Conservation (phyloP, 2,329 filamentous ascomycete genomes). For the Cercospora canescens region DNA sequence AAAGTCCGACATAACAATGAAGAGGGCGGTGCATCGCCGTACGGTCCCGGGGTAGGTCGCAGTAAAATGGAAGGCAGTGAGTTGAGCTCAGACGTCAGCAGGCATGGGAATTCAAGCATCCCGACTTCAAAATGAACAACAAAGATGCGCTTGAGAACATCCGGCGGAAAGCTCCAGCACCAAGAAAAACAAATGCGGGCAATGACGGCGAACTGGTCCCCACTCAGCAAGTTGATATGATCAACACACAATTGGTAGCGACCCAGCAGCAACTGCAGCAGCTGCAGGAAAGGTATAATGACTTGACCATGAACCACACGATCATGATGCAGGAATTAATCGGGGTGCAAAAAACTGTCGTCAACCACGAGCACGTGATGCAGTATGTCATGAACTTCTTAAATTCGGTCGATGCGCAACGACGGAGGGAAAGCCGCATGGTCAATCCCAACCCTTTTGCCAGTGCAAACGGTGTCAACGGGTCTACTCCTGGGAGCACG, state of each 20-base stretch:
- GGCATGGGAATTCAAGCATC: constrained; percentile 97
- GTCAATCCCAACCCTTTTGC: constrained; percentile 40
- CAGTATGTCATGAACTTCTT: constrained; percentile 70
- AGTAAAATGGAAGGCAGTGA: neutral
- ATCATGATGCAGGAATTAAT: constrained; percentile 65
- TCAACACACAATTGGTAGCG: constrained; percentile 84
- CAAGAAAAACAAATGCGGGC: constrained; percentile 66
- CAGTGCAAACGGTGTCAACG: constrained; percentile 17
- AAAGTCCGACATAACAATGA: constrained; percentile 93
- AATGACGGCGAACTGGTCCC: constrained; percentile 72
- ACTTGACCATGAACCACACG: constrained; percentile 68
- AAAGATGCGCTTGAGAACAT: constrained; percentile 98
- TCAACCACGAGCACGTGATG: constrained; percentile 71
- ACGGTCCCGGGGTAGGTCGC: constrained; percentile 69
- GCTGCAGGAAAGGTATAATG: constrained; percentile 79
- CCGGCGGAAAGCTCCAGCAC: constrained; percentile 87
- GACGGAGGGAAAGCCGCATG: constrained; percentile 61
- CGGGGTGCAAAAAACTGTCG: constrained; percentile 67
- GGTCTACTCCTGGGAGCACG: constrained; percentile 14
- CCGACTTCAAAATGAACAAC: constrained; percentile 91
- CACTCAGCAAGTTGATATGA: constrained; percentile 82
- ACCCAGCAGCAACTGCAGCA: constrained; percentile 91
- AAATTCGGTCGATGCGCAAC: constrained; percentile 64
- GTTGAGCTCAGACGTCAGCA: constrained; percentile 44
- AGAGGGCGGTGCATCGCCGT: constrained; percentile 77